Conservation (phyloP, 2,329 filamentous ascomycete species). For the Zymoseptoria pseudotritici region DNA sequence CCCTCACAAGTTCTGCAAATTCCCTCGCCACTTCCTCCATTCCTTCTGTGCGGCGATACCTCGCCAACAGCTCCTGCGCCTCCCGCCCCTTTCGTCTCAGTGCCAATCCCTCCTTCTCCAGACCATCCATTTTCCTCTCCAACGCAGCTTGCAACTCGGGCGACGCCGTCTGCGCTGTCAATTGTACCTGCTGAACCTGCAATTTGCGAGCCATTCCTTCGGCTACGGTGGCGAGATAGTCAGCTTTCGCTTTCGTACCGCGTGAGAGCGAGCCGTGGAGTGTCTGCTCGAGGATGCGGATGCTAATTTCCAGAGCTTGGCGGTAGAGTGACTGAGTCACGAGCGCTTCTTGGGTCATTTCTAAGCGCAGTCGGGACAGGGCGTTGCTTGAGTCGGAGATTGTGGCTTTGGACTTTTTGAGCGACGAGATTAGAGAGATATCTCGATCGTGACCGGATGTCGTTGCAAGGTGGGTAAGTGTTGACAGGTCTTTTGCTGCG, state of each 20-base stretch:
- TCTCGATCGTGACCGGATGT: constrained; percentile 5
- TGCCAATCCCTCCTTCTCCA: constrained; percentile 25
- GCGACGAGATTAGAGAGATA: constrained; percentile 10
- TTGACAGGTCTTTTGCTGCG: constrained; percentile 23
- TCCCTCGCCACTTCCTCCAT: constrained; percentile 34
- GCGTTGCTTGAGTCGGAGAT: constrained; percentile 15
- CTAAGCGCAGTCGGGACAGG: constrained; percentile 25
- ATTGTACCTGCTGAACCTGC: constrained; percentile 21
- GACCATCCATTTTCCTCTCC: constrained; percentile 25
- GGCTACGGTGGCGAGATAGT: constrained; percentile 37
- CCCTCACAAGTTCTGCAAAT: constrained; percentile 28
- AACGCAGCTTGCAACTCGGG: constrained; percentile 24
- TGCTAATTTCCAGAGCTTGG: constrained; percentile 30
- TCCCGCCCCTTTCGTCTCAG: constrained; percentile 29
- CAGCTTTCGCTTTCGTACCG: constrained; percentile 35
- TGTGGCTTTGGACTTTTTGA: constrained; percentile 9
- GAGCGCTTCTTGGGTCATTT: constrained; percentile 29
- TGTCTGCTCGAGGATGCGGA: constrained; percentile 41
- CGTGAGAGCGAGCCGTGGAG: constrained; percentile 40
- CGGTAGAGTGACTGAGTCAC: constrained; percentile 32
- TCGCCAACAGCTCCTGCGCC: constrained; percentile 28
- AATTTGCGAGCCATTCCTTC: constrained; percentile 37
- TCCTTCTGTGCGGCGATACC: constrained; percentile 32
- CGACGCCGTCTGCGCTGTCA: constrained; percentile 20
- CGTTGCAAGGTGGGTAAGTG: constrained; percentile 28